Conservation (phyloP, 805 yeast genomes). For the Pichia deserticola region DNA sequence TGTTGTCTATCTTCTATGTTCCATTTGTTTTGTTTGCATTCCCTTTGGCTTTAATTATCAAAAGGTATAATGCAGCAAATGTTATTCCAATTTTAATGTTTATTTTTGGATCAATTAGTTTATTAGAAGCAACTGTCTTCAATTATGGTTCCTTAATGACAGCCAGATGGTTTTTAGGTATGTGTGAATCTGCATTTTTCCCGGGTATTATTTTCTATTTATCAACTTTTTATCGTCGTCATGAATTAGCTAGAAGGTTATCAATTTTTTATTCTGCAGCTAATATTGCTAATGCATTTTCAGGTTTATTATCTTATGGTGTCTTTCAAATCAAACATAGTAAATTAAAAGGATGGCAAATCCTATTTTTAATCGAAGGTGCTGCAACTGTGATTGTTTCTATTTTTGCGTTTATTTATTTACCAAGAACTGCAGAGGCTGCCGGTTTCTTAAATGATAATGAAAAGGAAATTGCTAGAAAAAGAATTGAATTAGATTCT, state of each 20-base stretch:
- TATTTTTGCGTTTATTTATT: slow-evolving; percentile 25
- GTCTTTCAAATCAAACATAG: slow-evolving; percentile 33
- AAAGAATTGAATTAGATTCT: slow-evolving; percentile 39
- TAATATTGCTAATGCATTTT: slow-evolving; percentile 29
- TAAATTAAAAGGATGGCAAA: slow-evolving; percentile 40
- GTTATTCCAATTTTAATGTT: slow-evolving; percentile 39
- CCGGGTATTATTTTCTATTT: slow-evolving; percentile 34
- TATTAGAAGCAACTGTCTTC: slow-evolving; percentile 33
- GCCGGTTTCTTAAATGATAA: slow-evolving; percentile 34
- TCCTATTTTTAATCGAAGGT: slow-evolving; percentile 41
- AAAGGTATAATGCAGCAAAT: slow-evolving; percentile 35
- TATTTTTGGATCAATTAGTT: slow-evolving; percentile 36
- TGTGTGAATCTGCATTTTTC: slow-evolving; percentile 32
- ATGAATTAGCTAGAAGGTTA: slow-evolving; percentile 31
- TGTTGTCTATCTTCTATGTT: slow-evolving; percentile 38
- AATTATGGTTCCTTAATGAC: slow-evolving; percentile 31
- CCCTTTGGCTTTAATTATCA: slow-evolving; percentile 36
- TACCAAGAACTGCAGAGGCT: slow-evolving; percentile 32
- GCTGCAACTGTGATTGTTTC: slow-evolving; percentile 32
- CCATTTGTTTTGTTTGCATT: slow-evolving; percentile 40
- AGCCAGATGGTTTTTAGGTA: slow-evolving; percentile 34
- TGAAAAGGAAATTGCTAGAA: slow-evolving; percentile 32
- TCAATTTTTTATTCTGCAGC: slow-evolving; percentile 32
- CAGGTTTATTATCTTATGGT: slow-evolving; percentile 30
- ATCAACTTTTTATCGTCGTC: slow-evolving; percentile 32